phyloP scores from a whole-genome alignment of 1,139 yeast species.

The Candida tetrigidarum region DNA sequence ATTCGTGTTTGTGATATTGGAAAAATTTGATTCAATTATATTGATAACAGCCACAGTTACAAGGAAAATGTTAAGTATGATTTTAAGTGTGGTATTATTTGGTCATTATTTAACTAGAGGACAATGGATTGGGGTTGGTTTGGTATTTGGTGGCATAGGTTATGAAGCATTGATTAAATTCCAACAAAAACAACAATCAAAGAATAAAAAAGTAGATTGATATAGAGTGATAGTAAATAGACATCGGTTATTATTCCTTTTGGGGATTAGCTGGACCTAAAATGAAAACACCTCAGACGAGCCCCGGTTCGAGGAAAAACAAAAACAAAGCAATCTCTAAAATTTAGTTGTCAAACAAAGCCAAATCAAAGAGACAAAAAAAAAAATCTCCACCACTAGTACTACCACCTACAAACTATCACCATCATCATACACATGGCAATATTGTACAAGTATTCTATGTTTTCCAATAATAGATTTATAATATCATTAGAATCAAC shows the following conservation, averaged over 20 bases:
- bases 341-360: no score
- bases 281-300: not conserved
- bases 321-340: no score
- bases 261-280: no score
- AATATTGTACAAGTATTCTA: constrained; percentile 6
- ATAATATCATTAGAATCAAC: constrained; percentile 21
- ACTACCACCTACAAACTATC: no score
- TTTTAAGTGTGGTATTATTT: constrained; percentile 81
- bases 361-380: not conserved
- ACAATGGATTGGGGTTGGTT: constrained; percentile 79
- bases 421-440: not conserved
- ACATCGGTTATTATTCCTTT: not conserved
- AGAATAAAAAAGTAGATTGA: constrained; percentile 6
- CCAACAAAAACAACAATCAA: constrained; percentile 9
- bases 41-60: constrained; percentile 95
- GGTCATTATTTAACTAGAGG: constrained; percentile 65
- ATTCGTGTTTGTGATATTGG: constrained; percentile 84
- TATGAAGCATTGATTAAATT: constrained; percentile 31
- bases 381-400: no score
- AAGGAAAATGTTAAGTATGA: constrained; percentile 94
- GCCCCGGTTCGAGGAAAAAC: no score
- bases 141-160: constrained; percentile 77
- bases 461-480: constrained; percentile 5
- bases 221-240: not conserved
- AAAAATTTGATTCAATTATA: constrained; percentile 80